Conservation (phyloP, 2,329 filamentous ascomycete genomes). For the Cordyceps pruinosa region DNA sequence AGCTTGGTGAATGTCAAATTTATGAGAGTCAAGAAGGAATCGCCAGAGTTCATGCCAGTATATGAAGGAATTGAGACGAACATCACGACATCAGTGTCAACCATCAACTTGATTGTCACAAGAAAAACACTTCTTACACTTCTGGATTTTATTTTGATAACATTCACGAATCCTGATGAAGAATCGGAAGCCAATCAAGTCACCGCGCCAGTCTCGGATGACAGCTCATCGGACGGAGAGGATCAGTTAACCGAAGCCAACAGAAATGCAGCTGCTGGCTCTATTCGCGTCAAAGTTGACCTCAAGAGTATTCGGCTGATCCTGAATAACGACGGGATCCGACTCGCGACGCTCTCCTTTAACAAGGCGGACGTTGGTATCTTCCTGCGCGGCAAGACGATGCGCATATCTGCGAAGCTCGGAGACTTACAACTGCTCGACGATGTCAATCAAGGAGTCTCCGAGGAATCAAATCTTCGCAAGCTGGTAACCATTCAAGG, state of each 20-base stretch:
- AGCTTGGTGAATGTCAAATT: slow-evolving; percentile 88
- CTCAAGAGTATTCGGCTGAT: slow-evolving; percentile 90
- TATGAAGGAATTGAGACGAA: slow-evolving; percentile 95
- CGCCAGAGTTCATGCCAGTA: slow-evolving; percentile 84
- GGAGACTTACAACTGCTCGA: slow-evolving; percentile 86
- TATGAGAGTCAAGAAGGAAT: slow-evolving; percentile 78
- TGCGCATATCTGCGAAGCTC: slow-evolving; percentile 80
- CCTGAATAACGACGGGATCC: slow-evolving; percentile 94
- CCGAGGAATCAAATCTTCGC: slow-evolving; percentile 71
- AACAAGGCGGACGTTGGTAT: slow-evolving; percentile 89
- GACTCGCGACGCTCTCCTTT: slow-evolving; percentile 85
- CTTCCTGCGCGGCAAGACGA: slow-evolving; percentile 76
- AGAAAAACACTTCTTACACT: slow-evolving; percentile 86
- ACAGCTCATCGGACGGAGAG: slow-evolving; percentile 33
- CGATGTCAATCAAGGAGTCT: slow-evolving; percentile 86
- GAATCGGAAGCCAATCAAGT: slow-evolving; percentile 17
- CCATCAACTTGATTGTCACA: slow-evolving; percentile 93
- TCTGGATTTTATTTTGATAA: slow-evolving; percentile 87
- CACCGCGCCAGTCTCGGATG: slow-evolving; percentile 29
- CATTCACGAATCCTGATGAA: slow-evolving; percentile 62
- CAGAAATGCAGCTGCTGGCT: slow-evolving; percentile 46
- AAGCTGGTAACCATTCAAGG: slow-evolving; percentile 92
- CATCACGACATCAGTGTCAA: slow-evolving; percentile 82
- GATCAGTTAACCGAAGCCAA: slow-evolving; percentile 28
- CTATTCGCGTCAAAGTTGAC: slow-evolving; percentile 89